Evolutionary conservation across 2,329 filamentous ascomycete species (phyloP).

Genomic region (Fusarium sp.): DNA sequence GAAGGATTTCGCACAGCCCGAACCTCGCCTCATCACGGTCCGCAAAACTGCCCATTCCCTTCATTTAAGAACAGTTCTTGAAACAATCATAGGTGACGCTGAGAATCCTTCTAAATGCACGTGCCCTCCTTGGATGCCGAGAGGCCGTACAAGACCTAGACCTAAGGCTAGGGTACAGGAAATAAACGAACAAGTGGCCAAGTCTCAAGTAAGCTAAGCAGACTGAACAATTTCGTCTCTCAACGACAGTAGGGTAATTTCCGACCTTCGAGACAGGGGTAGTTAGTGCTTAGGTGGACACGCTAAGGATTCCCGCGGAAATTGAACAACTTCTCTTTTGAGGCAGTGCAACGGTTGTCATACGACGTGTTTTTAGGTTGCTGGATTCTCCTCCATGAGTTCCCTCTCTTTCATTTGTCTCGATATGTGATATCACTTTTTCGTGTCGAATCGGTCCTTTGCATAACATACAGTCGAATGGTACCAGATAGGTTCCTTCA

Average conservation of each 20-base stretch:
- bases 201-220: not conserved
- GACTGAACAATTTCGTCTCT: not conserved
- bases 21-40: not conserved
- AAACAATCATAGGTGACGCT: not conserved
- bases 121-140: not conserved
- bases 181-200: not conserved
- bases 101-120: conserved; percentile 5
- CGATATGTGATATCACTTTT: no score
- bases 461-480: no score
- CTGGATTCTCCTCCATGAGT: no score
- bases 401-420: no score
- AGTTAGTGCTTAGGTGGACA: conserved; percentile 8
- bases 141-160: not conserved
- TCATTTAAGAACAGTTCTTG: not conserved
- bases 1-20: conserved; percentile 6
- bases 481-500: no score
- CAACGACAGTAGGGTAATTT: not conserved
- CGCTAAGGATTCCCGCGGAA: not conserved
- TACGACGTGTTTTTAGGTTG: not conserved
- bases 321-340: not conserved
- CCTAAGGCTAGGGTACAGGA: not conserved
- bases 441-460: no score
- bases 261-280: not conserved
- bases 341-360: not conserved
- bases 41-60: not conserved